These are phyloP conservation scores for Solanum okadae DNA, from an alignment of 257 asterid species.

Conservation along the genomic window DNA sequence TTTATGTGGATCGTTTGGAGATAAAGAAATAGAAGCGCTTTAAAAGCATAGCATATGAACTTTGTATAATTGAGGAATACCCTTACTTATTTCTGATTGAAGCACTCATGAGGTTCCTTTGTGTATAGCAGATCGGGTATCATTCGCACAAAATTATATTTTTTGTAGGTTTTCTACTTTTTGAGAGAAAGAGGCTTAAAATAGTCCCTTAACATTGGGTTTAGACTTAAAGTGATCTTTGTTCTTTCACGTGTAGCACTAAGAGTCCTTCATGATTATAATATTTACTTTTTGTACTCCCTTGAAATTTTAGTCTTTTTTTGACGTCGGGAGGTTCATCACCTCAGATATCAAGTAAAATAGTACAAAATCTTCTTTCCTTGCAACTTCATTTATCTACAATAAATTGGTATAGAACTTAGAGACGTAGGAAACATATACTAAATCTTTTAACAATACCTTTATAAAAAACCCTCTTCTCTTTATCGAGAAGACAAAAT, in stretches of 20 bases:
- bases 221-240: background rate
- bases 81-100: background rate
- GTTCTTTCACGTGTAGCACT: background rate
- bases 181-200: background rate
- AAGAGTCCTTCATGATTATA: background rate
- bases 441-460: background rate
- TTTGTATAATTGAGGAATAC: background rate
- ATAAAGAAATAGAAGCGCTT: background rate
- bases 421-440: background rate
- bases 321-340: background rate
- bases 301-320: background rate
- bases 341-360: background rate
- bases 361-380: background rate
- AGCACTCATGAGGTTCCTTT: background rate
- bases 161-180: background rate
- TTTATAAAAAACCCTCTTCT: background rate
- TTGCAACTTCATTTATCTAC: background rate
- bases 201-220: background rate
- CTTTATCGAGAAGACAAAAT: background rate
- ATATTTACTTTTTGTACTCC: background rate
- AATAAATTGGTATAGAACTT: background rate
- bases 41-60: background rate
- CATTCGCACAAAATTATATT: background rate
- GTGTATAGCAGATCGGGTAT: background rate
- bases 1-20: background rate